Evolutionary conservation across 2,329 filamentous ascomycete genomes (phyloP).

Genomic region (Ophiostoma sp.): DNA sequence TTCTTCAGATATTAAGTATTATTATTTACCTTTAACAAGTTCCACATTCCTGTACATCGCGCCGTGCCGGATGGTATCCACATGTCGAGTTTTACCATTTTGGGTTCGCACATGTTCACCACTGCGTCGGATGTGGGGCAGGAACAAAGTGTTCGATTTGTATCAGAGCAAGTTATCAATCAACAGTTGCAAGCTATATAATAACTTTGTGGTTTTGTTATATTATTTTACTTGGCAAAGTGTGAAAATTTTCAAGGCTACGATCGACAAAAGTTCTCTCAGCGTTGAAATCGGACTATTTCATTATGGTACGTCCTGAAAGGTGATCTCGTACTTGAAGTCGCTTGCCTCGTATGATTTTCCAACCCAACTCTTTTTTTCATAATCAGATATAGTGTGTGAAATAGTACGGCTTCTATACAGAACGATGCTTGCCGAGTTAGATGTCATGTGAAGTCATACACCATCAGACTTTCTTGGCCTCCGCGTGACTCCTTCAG

Average conservation of each 20-base stretch:
- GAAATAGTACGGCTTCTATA: not conserved
- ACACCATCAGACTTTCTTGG: constrained; percentile 70
- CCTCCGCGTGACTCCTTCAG: constrained; percentile 65
- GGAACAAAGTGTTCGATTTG: not conserved
- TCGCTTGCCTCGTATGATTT: no score
- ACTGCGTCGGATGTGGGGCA: constrained; percentile 2
- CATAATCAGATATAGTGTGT: not conserved
- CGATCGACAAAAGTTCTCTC: no score
- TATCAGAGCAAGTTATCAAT: not conserved
- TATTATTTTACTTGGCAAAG: no score
- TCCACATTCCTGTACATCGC: constrained; percentile 7
- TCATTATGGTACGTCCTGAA: no score
- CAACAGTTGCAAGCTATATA: not conserved
- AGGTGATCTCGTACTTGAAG: no score
- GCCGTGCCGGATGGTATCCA: constrained; percentile 11
- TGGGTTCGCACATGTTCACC: not conserved
- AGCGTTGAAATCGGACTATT: no score
- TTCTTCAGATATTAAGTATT: not conserved
- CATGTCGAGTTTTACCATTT: constrained; percentile 3
- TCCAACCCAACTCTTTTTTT: not conserved
- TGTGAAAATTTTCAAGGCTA: no score
- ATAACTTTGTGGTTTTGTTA: no score
- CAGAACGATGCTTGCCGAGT: not conserved
- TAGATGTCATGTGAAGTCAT: constrained; percentile 68
- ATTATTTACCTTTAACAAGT: constrained; percentile 7